Percentiles rank a stretch among this genome's conserved stretches.
These are phyloP conservation scores for Sedum album DNA, from an alignment of 164 flowering plant species.

Conservation along the genomic window DNA sequence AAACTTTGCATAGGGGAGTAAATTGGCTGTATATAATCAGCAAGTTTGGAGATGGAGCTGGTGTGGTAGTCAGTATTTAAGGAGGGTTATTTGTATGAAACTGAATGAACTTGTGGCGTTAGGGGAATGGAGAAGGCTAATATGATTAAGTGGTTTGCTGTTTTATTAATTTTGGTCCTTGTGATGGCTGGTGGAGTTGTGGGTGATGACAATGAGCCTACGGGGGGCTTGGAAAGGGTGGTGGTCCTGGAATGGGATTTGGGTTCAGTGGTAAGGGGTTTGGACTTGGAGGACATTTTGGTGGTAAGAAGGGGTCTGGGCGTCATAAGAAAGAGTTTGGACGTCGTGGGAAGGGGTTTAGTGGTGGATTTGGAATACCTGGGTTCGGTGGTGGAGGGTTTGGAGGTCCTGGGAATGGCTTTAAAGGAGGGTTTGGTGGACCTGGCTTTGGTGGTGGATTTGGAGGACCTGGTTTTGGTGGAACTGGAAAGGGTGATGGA, in stretches of 20 bases:
- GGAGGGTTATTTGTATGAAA: too few relatives aligned
- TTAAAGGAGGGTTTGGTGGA: background rate
- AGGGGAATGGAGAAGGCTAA: background rate
- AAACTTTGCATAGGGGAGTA: background rate
- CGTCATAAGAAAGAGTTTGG: background rate
- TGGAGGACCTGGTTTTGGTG: background rate
- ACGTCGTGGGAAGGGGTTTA: background rate
- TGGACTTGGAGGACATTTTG: background rate
- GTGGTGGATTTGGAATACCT: background rate
- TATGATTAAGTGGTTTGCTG: background rate
- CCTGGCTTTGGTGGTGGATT: background rate
- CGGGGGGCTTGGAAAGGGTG: background rate
- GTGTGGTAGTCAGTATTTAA: background rate
- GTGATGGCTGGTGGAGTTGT: background rate
- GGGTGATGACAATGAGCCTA: background rate
- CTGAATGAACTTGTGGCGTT: background rate
- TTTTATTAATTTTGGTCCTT: background rate
- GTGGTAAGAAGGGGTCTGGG: background rate
- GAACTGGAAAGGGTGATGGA: background rate
- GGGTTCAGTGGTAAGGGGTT: background rate
- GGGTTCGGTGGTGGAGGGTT: background rate
- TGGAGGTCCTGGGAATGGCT: background rate
- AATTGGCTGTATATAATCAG: background rate
- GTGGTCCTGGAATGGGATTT: background rate
- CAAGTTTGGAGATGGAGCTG: background rate